A percentile compares a stretch with the other conserved stretches of the same genome.
phyloP scores from a whole-genome alignment of 2,329 filamentous ascomycete genomes.

The Macroventuria anomochaeta region DNA sequence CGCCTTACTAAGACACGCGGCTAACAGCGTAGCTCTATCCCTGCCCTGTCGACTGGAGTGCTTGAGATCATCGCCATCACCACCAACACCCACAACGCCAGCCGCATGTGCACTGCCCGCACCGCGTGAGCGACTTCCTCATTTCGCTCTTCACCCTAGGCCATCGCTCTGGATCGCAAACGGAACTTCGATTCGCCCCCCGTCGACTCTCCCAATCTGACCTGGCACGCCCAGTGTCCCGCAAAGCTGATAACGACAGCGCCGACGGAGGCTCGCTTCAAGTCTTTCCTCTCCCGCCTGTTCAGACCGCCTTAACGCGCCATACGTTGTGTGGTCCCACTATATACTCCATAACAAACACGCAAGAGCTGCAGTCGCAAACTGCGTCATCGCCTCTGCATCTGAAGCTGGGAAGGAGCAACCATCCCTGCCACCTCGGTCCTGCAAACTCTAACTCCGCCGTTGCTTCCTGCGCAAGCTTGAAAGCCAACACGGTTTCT shows the following conservation, averaged over 20 bases:
- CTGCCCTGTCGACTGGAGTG: conserved; percentile 33
- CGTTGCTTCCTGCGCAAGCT: conserved; percentile 24
- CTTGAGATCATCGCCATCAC: conserved; percentile 36
- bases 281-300: conserved; percentile 54
- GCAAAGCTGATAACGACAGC: conserved; percentile 46
- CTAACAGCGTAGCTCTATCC: conserved; percentile 32
- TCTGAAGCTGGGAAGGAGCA: conserved; percentile 25
- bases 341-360: conserved; percentile 7
- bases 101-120: conserved; percentile 26
- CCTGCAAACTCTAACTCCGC: conserved; percentile 24
- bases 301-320: conserved; percentile 54
- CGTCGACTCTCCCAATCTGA: conserved; percentile 41
- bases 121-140: conserved; percentile 21
- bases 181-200: conserved; percentile 41
- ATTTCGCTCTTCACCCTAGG: conserved; percentile 17
- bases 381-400: conserved; percentile 23
- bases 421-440: conserved; percentile 19
- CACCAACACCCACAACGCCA: conserved; percentile 20
- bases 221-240: conserved; percentile 37
- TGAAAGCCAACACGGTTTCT: not conserved
- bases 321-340: not conserved
- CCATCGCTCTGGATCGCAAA: conserved; percentile 51
- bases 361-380: conserved; percentile 21
- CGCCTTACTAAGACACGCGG: conserved; percentile 33
- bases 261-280: conserved; percentile 53